phyloP scores from a whole-genome alignment of 1,284 basidiomycete genomes.

The Leccinum griseonigrum region DNA sequence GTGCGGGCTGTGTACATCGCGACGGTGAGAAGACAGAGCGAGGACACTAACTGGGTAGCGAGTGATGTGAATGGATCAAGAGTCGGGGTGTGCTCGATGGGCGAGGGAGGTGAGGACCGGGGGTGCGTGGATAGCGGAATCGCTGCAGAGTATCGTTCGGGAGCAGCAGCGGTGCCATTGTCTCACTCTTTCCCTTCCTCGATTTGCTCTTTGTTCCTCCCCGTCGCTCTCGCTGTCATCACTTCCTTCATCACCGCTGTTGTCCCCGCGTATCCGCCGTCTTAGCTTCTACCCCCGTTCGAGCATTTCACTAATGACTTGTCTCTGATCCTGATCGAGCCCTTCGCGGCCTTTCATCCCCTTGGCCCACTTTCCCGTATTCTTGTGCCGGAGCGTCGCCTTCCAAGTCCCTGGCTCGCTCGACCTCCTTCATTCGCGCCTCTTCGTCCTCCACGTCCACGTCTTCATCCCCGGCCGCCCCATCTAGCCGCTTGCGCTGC shows the following conservation, averaged over 20 bases:
- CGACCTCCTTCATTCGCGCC: slow-evolving; percentile 69
- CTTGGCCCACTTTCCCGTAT: slow-evolving; percentile 80
- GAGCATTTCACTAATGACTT: slow-evolving; percentile 79
- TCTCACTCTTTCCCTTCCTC: no score
- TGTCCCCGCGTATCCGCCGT: slow-evolving; percentile 66
- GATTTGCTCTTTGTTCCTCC: slow-evolving; percentile 48
- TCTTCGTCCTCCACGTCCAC: slow-evolving; percentile 47
- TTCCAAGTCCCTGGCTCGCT: slow-evolving; percentile 66
- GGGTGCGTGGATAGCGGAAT: no score
- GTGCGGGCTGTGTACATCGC: no score
- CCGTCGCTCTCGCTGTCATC: slow-evolving; percentile 47
- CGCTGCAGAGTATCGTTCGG: no score
- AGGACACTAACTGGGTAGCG: no score
- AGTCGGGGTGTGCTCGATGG: no score
- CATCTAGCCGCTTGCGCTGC: slow-evolving; percentile 60
- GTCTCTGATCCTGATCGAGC: slow-evolving; percentile 61
- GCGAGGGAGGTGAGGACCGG: no score
- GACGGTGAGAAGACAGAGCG: no score
- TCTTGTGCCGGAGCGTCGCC: slow-evolving; percentile 64
- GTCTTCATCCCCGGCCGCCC: slow-evolving; percentile 41
- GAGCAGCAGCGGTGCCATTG: no score
- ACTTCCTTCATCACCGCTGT: slow-evolving; percentile 44
- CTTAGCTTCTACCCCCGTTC: slow-evolving; percentile 70
- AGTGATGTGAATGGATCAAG: no score
- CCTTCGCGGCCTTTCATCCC: slow-evolving; percentile 65